Evolutionary conservation across 805 yeast genomes (phyloP).

Genomic region (Cyberlindnera maritima): DNA sequence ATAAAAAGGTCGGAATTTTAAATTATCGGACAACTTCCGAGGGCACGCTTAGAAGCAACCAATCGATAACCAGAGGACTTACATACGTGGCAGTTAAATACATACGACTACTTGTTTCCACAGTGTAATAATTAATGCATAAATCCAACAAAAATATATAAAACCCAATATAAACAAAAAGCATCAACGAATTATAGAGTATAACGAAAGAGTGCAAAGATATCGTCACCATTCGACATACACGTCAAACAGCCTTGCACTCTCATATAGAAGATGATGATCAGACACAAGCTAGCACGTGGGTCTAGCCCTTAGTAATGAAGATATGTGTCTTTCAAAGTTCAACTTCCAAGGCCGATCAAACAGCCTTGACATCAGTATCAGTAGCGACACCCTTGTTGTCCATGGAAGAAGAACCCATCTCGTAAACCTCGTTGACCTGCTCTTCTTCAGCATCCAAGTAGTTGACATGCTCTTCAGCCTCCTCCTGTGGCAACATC

Average conservation of each 20-base stretch:
- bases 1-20: background rate
- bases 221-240: background rate
- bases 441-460: slow-evolving; percentile 17
- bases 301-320: no score
- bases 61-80: background rate
- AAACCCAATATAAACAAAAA: background rate
- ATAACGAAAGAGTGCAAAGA: background rate
- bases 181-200: background rate
- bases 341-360: no score
- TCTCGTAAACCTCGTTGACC: slow-evolving; percentile 13
- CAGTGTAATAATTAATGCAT: background rate
- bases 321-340: no score
- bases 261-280: no score
- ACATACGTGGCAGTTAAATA: no score
- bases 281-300: no score
- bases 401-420: slow-evolving; percentile 13
- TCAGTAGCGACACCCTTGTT: background rate
- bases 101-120: no score
- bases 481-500: slow-evolving; percentile 57
- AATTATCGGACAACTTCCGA: background rate
- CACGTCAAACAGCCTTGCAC: background rate
- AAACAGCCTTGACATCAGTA: background rate
- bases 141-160: background rate
- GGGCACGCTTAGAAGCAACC: background rate
- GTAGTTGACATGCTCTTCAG: slow-evolving; percentile 26